Evolutionary conservation across 371 early-diverging fungal species (phyloP).

Genomic region (Mucor irregularis): DNA sequence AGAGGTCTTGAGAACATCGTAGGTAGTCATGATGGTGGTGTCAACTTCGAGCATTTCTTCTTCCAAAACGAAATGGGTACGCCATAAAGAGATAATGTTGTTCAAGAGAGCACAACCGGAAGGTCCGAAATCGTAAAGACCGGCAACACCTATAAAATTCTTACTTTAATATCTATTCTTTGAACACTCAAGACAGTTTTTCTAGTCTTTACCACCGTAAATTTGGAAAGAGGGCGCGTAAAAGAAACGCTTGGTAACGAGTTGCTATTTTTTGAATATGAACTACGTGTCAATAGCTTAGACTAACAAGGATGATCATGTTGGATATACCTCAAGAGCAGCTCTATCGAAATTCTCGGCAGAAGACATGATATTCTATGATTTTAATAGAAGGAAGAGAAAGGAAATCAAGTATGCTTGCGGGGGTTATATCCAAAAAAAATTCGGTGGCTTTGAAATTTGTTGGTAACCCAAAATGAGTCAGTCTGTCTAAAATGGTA

Average conservation of each 20-base stretch:
- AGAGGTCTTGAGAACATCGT: constrained; percentile 97
- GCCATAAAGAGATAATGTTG: constrained; percentile 93
- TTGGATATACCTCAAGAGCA: constrained; percentile 57
- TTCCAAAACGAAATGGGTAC: constrained; percentile 97
- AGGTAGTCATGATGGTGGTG: constrained; percentile 96
- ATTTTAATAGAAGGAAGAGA: background rate
- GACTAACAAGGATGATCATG: too few species aligned
- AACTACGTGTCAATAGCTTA: too few species aligned
- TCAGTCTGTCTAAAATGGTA: too few species aligned
- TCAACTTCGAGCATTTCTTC: constrained; percentile 99
- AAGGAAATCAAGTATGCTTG: background rate
- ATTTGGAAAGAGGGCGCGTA: constrained; percentile 93
- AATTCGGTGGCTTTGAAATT: constrained; percentile 22
- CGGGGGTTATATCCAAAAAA: background rate
- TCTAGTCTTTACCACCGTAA: constrained; percentile 80
- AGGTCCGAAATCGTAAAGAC: constrained; percentile 99
- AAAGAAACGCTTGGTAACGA: constrained; percentile 93
- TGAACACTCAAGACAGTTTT: background rate
- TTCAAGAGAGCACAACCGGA: constrained; percentile 94
- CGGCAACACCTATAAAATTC: constrained; percentile 79
- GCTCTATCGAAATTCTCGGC: constrained; percentile 57
- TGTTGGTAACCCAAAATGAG: too few species aligned
- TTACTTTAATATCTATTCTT: background rate
- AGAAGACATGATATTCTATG: constrained; percentile 19
- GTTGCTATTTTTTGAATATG: constrained; percentile 36